Conservation (phyloP, 1,284 basidiomycete genomes). For the Earliella scabrosa region DNA sequence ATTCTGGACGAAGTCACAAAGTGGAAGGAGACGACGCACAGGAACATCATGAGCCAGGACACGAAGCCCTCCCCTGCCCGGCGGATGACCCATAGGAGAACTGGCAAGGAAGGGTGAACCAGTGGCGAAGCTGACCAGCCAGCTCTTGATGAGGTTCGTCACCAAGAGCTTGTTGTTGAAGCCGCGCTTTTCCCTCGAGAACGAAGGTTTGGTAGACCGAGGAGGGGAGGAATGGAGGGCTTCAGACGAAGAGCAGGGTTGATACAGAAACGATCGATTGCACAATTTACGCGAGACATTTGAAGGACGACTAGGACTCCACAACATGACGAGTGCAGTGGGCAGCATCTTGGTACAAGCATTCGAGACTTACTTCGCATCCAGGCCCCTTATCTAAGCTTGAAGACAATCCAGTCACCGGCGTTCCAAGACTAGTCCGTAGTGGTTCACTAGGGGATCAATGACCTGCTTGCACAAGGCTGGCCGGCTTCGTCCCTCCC, state of each 20-base stretch:
- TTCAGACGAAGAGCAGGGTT: background rate
- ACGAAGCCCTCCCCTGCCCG: slow-evolving; percentile 93
- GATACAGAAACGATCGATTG: slow-evolving; percentile 30
- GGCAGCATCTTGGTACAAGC: too few relatives aligned
- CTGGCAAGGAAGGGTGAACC: slow-evolving; percentile 88
- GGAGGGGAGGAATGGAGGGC: too few relatives aligned
- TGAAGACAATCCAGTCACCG: slow-evolving; percentile 54
- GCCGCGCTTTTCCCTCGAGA: slow-evolving; percentile 92
- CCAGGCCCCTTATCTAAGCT: slow-evolving; percentile 64
- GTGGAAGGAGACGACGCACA: slow-evolving; percentile 50
- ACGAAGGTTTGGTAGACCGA: slow-evolving; percentile 33
- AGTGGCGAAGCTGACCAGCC: slow-evolving; percentile 74
- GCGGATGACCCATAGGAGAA: slow-evolving; percentile 88
- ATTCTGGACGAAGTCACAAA: background rate
- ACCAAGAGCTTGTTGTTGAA: slow-evolving; percentile 95
- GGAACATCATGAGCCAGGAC: slow-evolving; percentile 87
- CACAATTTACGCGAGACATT: too few relatives aligned
- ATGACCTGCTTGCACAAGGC: slow-evolving; percentile 75
- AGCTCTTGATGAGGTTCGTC: slow-evolving; percentile 82
- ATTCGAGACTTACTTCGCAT: slow-evolving; percentile 57
- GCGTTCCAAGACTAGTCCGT: slow-evolving; percentile 75
- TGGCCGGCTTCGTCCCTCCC: slow-evolving; percentile 89
- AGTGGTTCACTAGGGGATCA: slow-evolving; percentile 75
- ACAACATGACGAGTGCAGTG: too few relatives aligned
- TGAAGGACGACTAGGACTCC: too few relatives aligned